Evolutionary conservation across 768 basidiomycete species (phyloP).

Genomic region (Mycena belliarum): DNA sequence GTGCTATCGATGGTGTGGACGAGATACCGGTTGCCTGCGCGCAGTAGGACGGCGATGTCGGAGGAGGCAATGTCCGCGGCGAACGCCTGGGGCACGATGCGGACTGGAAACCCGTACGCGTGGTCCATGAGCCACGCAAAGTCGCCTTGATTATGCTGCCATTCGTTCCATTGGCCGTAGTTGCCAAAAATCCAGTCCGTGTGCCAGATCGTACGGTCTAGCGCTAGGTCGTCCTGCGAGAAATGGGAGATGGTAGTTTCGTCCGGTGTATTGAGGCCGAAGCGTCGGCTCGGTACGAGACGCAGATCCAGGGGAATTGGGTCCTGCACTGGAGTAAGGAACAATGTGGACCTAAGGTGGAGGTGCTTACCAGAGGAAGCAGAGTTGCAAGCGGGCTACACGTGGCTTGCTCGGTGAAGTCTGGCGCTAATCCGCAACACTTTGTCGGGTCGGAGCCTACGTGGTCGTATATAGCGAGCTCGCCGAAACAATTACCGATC

Average conservation of each 20-base stretch:
- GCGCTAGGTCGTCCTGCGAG: neutral
- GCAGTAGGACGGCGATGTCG: neutral
- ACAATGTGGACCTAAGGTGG: too few relatives aligned
- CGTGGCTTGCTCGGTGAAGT: neutral
- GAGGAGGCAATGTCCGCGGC: neutral
- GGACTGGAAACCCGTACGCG: slow-evolving; percentile 1
- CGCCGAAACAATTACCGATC: slow-evolving; percentile 16
- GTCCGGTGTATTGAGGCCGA: neutral
- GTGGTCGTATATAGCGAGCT: slow-evolving; percentile 9
- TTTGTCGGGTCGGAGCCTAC: neutral
- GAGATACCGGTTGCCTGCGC: slow-evolving; percentile 59
- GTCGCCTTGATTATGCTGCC: neutral
- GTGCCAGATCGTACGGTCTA: neutral
- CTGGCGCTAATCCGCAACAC: neutral
- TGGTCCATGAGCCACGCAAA: neutral
- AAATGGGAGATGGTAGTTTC: neutral
- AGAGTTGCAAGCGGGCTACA: neutral
- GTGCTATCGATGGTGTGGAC: slow-evolving; percentile 48
- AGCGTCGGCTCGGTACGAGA: neutral
- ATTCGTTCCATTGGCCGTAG: neutral
- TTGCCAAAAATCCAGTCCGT: neutral
- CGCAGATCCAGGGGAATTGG: neutral
- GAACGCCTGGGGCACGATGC: neutral
- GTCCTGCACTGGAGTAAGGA: neutral
- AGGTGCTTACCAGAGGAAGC: neutral